These are phyloP conservation scores for Pisolithus microcarpus DNA, from an alignment of 768 basidiomycete genomes.

Conservation along the genomic window DNA sequence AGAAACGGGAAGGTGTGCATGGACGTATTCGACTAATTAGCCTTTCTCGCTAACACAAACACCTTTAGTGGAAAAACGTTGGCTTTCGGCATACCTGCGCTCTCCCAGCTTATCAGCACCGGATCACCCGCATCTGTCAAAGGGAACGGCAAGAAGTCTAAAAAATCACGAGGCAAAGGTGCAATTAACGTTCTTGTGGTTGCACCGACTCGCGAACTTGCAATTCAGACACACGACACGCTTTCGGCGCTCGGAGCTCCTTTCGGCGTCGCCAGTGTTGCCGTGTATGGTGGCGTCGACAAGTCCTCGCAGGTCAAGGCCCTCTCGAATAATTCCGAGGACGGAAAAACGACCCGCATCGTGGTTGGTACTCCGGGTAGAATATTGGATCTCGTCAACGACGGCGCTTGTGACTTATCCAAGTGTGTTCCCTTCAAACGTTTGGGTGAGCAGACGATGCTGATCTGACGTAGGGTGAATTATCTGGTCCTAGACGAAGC, in stretches of 20 bases:
- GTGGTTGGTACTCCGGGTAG: conserved; percentile 96
- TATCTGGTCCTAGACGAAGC: conserved; percentile 97
- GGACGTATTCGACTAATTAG: not conserved
- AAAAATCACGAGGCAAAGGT: conserved; percentile 24
- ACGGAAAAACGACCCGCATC: conserved; percentile 54
- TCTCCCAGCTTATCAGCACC: conserved; percentile 53
- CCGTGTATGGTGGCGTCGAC: conserved; percentile 91
- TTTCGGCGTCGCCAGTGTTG: conserved; percentile 73
- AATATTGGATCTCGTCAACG: conserved; percentile 84
- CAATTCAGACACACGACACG: conserved; percentile 88
- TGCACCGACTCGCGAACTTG: conserved; percentile 93
- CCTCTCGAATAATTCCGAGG: conserved; percentile 48
- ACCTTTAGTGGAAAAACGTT: conserved; percentile 82
- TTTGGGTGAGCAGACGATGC: conserved; percentile 1
- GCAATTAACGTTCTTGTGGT: conserved; percentile 68
- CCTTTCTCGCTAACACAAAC: not conserved
- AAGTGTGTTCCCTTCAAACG: conserved; percentile 36
- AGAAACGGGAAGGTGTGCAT: conserved; percentile 80
- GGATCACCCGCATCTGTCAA: conserved; percentile 11
- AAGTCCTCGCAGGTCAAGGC: conserved; percentile 76
- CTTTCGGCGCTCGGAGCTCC: conserved; percentile 66
- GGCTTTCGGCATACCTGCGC: conserved; percentile 89
- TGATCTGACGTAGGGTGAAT: conserved; percentile 48
- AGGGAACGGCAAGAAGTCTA: conserved; percentile 23
- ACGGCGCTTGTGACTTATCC: conserved; percentile 78